Evolutionary conservation across 352 stramenopile species (phyloP).

Genomic region (Plasmopara muralis): DNA sequence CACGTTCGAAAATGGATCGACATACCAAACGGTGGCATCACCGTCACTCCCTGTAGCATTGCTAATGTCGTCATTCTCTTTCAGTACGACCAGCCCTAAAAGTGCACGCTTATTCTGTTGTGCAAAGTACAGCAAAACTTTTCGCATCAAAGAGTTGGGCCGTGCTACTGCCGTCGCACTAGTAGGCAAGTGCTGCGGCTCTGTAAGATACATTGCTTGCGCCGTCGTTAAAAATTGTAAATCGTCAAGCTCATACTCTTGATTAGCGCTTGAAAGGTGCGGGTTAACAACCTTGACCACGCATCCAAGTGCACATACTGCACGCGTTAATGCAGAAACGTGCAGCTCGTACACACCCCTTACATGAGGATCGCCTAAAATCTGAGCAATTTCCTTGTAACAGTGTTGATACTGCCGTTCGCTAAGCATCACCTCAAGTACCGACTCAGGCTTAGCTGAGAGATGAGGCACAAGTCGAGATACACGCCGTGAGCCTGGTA

Average conservation of each 20-base stretch:
- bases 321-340: conserved; percentile 83
- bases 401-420: conserved; percentile 68
- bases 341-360: conserved; percentile 92
- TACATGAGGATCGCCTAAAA: conserved; percentile 77
- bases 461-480: conserved; percentile 51
- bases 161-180: conserved; percentile 4
- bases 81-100: conserved; percentile 40
- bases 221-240: conserved; percentile 71
- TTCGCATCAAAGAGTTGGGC: conserved; percentile 32
- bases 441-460: conserved; percentile 43
- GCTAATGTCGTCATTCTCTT: conserved; percentile 27
- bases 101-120: conserved; percentile 65
- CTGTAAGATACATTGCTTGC: conserved; percentile 54
- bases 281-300: conserved; percentile 57
- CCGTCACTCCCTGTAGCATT: conserved; percentile 23
- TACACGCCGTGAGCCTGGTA: conserved; percentile 44
- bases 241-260: conserved; percentile 61
- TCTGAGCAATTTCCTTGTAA: conserved; percentile 66
- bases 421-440: conserved; percentile 64
- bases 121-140: conserved; percentile 63
- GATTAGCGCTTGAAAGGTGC: conserved; percentile 31
- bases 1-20: conserved; percentile 54
- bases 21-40: conserved; percentile 56
- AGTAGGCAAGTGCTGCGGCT: conserved; percentile 18
- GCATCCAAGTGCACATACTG: conserved; percentile 90